Evolutionary conservation across 2,329 filamentous ascomycete genomes (phyloP).

Genomic region (Fusarium hainanense): DNA sequence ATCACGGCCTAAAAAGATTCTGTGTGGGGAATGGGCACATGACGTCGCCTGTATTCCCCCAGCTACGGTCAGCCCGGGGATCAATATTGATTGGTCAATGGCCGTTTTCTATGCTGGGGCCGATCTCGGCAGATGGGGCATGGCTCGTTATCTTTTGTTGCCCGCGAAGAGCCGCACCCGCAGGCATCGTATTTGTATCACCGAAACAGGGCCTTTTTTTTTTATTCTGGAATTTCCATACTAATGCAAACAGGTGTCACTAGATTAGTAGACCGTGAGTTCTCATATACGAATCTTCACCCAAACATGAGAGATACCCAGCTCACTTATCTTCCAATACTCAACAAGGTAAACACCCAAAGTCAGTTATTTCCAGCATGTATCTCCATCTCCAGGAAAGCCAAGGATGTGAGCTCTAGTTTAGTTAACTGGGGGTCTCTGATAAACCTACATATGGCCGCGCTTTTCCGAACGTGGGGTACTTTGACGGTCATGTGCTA

Average conservation of each 20-base stretch:
- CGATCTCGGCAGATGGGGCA: slow-evolving; percentile 41
- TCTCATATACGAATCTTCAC: background rate
- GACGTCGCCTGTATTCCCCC: slow-evolving; percentile 38
- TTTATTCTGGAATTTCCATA: background rate
- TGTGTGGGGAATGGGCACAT: slow-evolving; percentile 37
- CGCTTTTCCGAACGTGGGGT: slow-evolving; percentile 45
- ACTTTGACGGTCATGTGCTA: slow-evolving; percentile 37
- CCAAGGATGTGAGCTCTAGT: slow-evolving; percentile 16
- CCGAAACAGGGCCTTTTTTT: background rate
- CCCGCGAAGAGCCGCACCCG: slow-evolving; percentile 45
- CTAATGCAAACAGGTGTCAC: background rate
- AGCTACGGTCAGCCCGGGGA: slow-evolving; percentile 24
- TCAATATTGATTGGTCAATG: slow-evolving; percentile 42
- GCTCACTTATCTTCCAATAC: background rate
- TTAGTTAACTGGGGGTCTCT: slow-evolving; percentile 16
- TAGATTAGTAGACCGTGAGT: background rate
- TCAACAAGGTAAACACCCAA: background rate
- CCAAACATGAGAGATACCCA: background rate
- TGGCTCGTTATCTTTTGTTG: slow-evolving; percentile 26
- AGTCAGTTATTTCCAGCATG: background rate
- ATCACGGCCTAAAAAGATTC: slow-evolving; percentile 45
- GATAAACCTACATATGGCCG: slow-evolving; percentile 27
- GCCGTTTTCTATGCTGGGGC: slow-evolving; percentile 24
- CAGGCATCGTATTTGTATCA: slow-evolving; percentile 3
- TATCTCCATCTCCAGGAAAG: background rate